These are phyloP conservation scores for Aspergillus nidulans DNA, from an alignment of 495 filamentous ascomycete genomes.

Conservation along the genomic window DNA sequence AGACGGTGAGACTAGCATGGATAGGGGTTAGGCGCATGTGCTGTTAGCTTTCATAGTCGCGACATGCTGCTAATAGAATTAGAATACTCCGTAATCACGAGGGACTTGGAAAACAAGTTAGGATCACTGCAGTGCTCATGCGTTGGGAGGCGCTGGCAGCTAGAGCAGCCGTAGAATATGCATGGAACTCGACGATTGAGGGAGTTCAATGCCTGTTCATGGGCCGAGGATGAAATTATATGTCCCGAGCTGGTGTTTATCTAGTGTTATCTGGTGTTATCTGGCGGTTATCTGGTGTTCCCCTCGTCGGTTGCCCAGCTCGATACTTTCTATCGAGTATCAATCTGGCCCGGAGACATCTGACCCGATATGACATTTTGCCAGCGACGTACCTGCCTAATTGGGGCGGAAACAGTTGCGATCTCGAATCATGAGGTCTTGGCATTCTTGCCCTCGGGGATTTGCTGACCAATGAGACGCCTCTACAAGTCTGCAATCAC, in stretches of 20 bases:
- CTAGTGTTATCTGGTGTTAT: too few relatives aligned
- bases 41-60: conserved; percentile 15
- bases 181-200: conserved; percentile 32
- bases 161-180: conserved; percentile 43
- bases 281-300: too few relatives aligned
- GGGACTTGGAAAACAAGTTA: too few relatives aligned
- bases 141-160: conserved; percentile 3
- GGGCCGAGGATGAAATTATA: too few relatives aligned
- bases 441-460: conserved; percentile 1
- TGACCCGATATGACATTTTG: background rate
- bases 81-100: too few relatives aligned
- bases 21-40: conserved; percentile 1
- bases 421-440: background rate
- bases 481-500: background rate
- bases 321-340: conserved; percentile 11
- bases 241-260: too few relatives aligned
- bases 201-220: background rate
- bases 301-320: conserved; percentile 5
- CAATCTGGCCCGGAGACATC: background rate
- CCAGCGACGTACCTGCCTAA: background rate
- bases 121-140: too few relatives aligned
- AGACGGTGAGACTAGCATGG: background rate
- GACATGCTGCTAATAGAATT: conserved; percentile 20
- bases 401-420: background rate
- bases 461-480: background rate